phyloP scores from a whole-genome alignment of 2,329 filamentous ascomycete species.

The Exophiala xenobiotica region DNA sequence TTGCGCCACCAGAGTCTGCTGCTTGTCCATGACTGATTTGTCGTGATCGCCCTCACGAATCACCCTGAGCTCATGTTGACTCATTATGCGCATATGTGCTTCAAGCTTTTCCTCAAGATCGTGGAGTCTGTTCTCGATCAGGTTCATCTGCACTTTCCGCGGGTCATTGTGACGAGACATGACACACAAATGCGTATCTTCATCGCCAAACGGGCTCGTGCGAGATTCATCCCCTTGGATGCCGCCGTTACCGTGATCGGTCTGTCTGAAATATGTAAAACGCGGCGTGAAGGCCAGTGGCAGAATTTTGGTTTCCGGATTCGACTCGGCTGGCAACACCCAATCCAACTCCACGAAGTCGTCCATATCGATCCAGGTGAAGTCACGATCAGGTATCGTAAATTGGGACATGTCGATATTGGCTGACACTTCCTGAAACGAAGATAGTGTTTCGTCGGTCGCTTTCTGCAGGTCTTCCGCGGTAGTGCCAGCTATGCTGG shows the following conservation, averaged over 20 bases:
- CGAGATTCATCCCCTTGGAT: conserved; percentile 78
- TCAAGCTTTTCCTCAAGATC: conserved; percentile 76
- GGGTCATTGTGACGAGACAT: conserved; percentile 92
- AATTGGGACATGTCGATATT: conserved; percentile 75
- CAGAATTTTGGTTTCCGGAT: conserved; percentile 90
- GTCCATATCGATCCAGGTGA: conserved; percentile 98
- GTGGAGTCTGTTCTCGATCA: conserved; percentile 77
- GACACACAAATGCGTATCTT: conserved; percentile 90
- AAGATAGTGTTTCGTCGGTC: conserved; percentile 61
- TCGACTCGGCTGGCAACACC: conserved; percentile 85
- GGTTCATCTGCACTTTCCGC: conserved; percentile 77
- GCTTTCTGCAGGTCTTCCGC: conserved; percentile 69
- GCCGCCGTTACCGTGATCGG: conserved; percentile 75
- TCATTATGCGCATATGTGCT: conserved; percentile 69
- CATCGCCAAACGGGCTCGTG: conserved; percentile 86
- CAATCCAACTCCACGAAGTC: conserved; percentile 98
- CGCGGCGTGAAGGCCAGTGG: conserved; percentile 90
- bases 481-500: conserved; percentile 78
- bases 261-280: conserved; percentile 96
- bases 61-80: conserved; percentile 69
- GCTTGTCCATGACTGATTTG: conserved; percentile 41
- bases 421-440: conserved; percentile 53
- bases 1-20: conserved; percentile 56
- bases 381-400: conserved; percentile 91
- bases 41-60: conserved; percentile 56